phyloP scores from a whole-genome alignment of 78 protist species.

The Dictyostelium citrinum region DNA sequence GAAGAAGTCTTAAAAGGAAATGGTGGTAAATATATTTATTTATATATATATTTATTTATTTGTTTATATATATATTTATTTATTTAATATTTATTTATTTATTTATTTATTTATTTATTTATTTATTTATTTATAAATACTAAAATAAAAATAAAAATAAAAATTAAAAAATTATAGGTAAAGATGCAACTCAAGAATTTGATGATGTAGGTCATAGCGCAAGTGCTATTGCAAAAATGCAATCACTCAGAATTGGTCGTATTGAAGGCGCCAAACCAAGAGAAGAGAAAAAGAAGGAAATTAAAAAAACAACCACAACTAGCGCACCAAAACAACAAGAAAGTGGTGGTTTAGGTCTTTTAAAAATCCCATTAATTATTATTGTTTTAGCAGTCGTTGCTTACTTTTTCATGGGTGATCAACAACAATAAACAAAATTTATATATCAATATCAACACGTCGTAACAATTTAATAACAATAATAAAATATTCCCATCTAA shows the following conservation, averaged over 20 bases:
- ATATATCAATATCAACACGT: not conserved
- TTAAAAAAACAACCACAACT: not conserved
- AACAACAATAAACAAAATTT: not conserved
- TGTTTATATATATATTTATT: too few species aligned
- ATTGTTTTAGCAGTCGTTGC: slow-evolving; percentile 42
- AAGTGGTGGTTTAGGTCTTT: slow-evolving; percentile 36
- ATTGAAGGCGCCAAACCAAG: slow-evolving; percentile 60
- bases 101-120: too few species aligned
- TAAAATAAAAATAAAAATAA: not conserved
- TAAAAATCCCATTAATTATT: slow-evolving; percentile 52
- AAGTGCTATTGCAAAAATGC: slow-evolving; percentile 59
- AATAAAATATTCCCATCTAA: not conserved
- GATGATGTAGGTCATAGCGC: slow-evolving; percentile 86
- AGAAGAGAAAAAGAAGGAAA: slow-evolving; percentile 6
- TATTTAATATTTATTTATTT: too few species aligned
- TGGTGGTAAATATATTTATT: slow-evolving; percentile 46
- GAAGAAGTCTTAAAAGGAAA: slow-evolving; percentile 80
- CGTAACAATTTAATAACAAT: not conserved
- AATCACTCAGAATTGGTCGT: slow-evolving; percentile 53
- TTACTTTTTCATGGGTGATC: not conserved
- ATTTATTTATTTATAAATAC: too few species aligned
- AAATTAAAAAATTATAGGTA: slow-evolving; percentile 12
- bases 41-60: too few species aligned
- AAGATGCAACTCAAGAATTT: slow-evolving; percentile 77
- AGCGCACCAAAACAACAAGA: slow-evolving; percentile 7